phyloP scores from a whole-genome alignment of 2,329 filamentous ascomycete genomes.

The Ilyonectria destructans region DNA sequence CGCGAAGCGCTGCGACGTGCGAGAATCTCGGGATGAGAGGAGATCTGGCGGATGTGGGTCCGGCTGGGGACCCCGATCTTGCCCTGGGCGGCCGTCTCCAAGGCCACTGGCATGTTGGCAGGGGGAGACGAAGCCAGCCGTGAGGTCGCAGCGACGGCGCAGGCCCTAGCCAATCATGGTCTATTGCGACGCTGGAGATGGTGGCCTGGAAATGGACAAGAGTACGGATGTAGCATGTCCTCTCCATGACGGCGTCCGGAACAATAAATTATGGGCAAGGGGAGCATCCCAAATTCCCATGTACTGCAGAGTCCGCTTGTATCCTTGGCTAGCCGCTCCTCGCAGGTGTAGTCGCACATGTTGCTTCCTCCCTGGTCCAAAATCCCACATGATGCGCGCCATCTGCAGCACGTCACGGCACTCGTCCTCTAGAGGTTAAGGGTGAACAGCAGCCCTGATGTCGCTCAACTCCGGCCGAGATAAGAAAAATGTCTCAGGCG shows the following conservation, averaged over 20 bases:
- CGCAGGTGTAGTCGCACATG: slow-evolving; percentile 28
- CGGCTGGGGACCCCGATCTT: slow-evolving; percentile 43
- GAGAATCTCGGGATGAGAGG: slow-evolving; percentile 36
- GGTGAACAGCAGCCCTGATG: slow-evolving; percentile 23
- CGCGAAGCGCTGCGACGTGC: slow-evolving; percentile 23
- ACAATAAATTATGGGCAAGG: slow-evolving; percentile 8
- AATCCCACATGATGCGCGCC: slow-evolving; percentile 45
- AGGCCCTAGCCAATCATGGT: slow-evolving; percentile 2
- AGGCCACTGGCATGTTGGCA: slow-evolving; percentile 15
- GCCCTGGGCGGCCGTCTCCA: slow-evolving; percentile 31
- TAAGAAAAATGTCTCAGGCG: slow-evolving; percentile 41
- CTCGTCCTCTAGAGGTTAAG: slow-evolving; percentile 35
- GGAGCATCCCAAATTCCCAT: slow-evolving; percentile 16
- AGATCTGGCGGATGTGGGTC: slow-evolving; percentile 44
- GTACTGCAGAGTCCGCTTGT: slow-evolving; percentile 43
- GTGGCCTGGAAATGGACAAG: neutral
- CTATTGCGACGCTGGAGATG: slow-evolving; percentile 1
- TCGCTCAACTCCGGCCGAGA: slow-evolving; percentile 32
- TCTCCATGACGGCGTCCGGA: neutral
- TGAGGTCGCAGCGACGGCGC: slow-evolving; percentile 18
- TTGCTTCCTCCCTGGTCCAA: slow-evolving; percentile 36
- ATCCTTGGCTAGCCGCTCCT: slow-evolving; percentile 47
- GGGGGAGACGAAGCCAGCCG: slow-evolving; percentile 1
- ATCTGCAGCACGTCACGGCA: slow-evolving; percentile 40
- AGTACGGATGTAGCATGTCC: neutral